Percentiles rank a stretch among this genome's conserved stretches.
phyloP scores from a whole-genome alignment of 106 monocot species.

The Narthecium ossifragum region DNA sequence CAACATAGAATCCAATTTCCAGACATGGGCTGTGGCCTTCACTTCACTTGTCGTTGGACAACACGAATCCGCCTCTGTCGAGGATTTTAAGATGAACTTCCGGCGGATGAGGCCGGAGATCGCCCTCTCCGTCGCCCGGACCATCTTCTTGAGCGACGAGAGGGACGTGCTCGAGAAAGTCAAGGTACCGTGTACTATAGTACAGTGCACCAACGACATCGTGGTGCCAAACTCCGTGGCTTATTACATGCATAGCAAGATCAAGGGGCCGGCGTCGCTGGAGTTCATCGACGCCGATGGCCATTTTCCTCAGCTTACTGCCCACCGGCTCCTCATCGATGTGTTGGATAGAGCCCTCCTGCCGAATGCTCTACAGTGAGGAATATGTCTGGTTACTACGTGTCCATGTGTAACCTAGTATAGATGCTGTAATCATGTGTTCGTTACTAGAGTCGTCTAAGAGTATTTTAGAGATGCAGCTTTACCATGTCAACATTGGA shows the following conservation, averaged over 20 bases:
- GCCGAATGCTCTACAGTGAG: background rate
- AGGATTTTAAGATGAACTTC: slow-evolving; percentile 15
- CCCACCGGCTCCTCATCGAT: slow-evolving; percentile 1
- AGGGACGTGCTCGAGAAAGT: slow-evolving; percentile 26
- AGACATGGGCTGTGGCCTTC: slow-evolving; percentile 31
- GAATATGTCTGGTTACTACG: background rate
- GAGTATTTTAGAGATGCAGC: too few relatives aligned
- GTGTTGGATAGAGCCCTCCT: slow-evolving; percentile 1
- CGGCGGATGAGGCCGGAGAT: slow-evolving; percentile 40
- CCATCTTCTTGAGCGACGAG: slow-evolving; percentile 41
- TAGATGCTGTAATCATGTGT: too few relatives aligned
- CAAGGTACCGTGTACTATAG: slow-evolving; percentile 34
- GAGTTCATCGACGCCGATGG: slow-evolving; percentile 32
- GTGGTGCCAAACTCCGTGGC: slow-evolving; percentile 40
- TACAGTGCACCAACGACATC: slow-evolving; percentile 32
- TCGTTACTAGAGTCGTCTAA: too few relatives aligned
- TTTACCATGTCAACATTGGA: too few relatives aligned
- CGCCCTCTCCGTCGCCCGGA: slow-evolving; percentile 25
- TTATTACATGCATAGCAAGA: slow-evolving; percentile 37
- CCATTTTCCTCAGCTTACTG: slow-evolving; percentile 47
- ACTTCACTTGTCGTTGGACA: slow-evolving; percentile 10
- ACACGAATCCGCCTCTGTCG: slow-evolving; percentile 10
- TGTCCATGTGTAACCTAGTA: too few relatives aligned
- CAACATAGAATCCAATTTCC: slow-evolving; percentile 33
- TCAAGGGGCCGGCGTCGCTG: slow-evolving; percentile 22